Conservation (phyloP, 2,329 filamentous ascomycete species). For the Ceratocystis alfenasii region DNA sequence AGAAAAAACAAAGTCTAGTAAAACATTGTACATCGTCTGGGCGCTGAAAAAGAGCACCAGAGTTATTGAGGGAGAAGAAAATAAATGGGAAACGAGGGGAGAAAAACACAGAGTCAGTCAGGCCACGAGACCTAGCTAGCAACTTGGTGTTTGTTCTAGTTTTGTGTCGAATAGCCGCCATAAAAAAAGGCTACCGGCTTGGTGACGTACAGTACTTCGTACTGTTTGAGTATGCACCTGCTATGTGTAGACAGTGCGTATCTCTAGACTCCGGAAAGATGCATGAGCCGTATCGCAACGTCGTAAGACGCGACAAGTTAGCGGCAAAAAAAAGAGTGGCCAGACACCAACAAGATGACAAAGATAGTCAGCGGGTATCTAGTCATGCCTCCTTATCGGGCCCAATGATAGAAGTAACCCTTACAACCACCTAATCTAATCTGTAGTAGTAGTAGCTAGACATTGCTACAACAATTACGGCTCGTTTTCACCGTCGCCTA, state of each 20-base stretch:
- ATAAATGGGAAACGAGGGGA: too few relatives aligned
- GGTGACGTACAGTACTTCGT: neutral
- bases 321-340: neutral
- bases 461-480: too few relatives aligned
- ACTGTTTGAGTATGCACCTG: neutral
- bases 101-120: too few relatives aligned
- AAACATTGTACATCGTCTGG: constrained; percentile 15
- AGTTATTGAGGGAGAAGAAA: neutral
- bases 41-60: neutral
- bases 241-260: neutral
- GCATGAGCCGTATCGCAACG: neutral
- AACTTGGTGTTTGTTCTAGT: neutral
- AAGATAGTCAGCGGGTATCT: too few relatives aligned
- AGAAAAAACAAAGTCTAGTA: constrained; percentile 3
- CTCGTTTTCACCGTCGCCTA: constrained; percentile 23
- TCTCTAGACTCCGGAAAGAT: neutral
- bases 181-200: neutral
- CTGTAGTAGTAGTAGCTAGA: too few relatives aligned
- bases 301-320: neutral
- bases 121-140: neutral
- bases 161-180: neutral
- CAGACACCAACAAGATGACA: neutral
- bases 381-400: too few relatives aligned
- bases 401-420: too few relatives aligned
- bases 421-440: too few relatives aligned